Evolutionary conservation across 495 filamentous ascomycete genomes (phyloP), one percentile per base, ranked within the genome.

Genomic region (Ramalina intermedia): DNA sequence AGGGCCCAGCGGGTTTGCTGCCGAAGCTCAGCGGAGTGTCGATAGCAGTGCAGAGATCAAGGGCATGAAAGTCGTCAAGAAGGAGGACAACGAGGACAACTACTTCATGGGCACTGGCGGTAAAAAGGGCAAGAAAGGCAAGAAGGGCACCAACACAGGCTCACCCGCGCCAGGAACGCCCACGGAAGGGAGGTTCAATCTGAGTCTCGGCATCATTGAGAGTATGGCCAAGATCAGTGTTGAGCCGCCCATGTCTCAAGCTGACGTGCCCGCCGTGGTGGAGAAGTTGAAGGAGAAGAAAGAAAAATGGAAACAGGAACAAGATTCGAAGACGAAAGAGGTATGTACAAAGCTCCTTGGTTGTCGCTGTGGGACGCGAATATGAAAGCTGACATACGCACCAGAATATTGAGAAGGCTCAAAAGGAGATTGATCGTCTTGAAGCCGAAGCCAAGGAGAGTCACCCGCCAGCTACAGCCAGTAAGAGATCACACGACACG

Each of bases 121-220:
- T n/a, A 94, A 94, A 79, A 85, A 82, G 70, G 89, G 89, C 59
- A 89, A 89, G 65, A 94, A 93, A 76, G 87, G 85, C 56, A 80
- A 80, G 63, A 87, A 85, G 68, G 81, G 80, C 56, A 65, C 62
- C 35, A 67, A 65, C 47, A 62, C 66, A 42, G 66, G 63, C 18
- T 64, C 68, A 41, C 60, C 71, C 46, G 68, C 72, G 21, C 56
- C 66, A 38, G 58, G 59, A 48, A 58, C 66, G 14, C 62, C 71
- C 20, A 57, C 69, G 26, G 61, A 70, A 46, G 69, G 70, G 59
- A 91, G 85, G 61, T 94, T 88, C 75, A 90, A 82, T 68, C 78
- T 90, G 57, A 87, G 81, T 54, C 79, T 90, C 37, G 85, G 87
- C 49, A 79, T 95, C 47, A 84, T 99, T 43, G 89, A 94, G 66